Conservation (phyloP, 495 filamentous ascomycete species). For the Tuber melanosporum region DNA sequence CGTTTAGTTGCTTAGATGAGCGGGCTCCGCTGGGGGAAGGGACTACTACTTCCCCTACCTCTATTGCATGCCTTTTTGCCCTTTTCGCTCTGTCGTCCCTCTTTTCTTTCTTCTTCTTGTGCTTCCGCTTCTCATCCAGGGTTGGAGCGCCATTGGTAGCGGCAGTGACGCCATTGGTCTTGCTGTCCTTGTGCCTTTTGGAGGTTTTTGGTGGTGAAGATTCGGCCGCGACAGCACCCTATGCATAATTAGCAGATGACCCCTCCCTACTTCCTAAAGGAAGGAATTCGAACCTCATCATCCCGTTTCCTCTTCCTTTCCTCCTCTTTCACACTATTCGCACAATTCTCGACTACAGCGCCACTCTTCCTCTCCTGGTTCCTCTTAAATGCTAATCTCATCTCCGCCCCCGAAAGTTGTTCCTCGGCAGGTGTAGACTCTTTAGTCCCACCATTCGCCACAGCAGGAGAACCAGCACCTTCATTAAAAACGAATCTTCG, state of each 20-base stretch:
- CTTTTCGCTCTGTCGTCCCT: slow-evolving; percentile 5
- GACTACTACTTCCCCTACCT: slow-evolving; percentile 33
- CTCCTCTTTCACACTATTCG: background rate
- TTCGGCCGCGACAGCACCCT: background rate
- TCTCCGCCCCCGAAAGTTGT: background rate
- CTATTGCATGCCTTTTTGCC: slow-evolving; percentile 18
- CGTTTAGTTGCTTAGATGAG: background rate
- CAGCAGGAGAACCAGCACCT: background rate
- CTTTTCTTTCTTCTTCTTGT: slow-evolving; percentile 16
- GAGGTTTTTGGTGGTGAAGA: slow-evolving; percentile 11
- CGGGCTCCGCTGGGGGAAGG: background rate
- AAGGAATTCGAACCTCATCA: slow-evolving; percentile 19
- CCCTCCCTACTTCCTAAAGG: background rate
- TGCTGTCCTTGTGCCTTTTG: slow-evolving; percentile 14
- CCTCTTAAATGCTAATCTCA: slow-evolving; percentile 7
- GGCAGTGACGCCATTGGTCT: background rate
- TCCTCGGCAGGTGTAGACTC: background rate
- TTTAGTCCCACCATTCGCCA: slow-evolving; percentile 1
- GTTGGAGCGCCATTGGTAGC: slow-evolving; percentile 9
- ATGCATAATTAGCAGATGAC: background rate
- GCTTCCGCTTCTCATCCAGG: slow-evolving; percentile 20
- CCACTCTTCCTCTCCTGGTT: slow-evolving; percentile 17
- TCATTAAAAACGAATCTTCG: background rate
- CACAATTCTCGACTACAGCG: background rate
- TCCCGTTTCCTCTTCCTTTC: slow-evolving; percentile 33